phyloP scores from a whole-genome alignment of 129 eudicot genomes.

The Daucus carota region DH1_v3.0 NC_030385.2:10762501-10763000 shows the following conservation, averaged over 20 bases:
- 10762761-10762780: background rate
- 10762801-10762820: background rate
- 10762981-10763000: slow-evolving; percentile 97
- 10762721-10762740: background rate
- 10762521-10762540: background rate
- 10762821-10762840: background rate
- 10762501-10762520: background rate
- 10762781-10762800: background rate
- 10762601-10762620: background rate
- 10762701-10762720: background rate
- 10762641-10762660: background rate
- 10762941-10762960: slow-evolving; percentile 89
- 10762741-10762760: background rate
- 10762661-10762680: background rate
- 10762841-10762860: background rate
- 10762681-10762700: background rate
- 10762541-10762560: background rate
- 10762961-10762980: slow-evolving; percentile 70
- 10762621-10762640: background rate
- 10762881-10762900: background rate
- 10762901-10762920: slow-evolving; percentile 1
- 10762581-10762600: background rate
- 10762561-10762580: background rate
- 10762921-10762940: slow-evolving; percentile 27
- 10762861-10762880: background rate